Evolutionary conservation across 371 early-diverging fungal genomes (phyloP).

Genomic region (Amoeboaphelidium protococcarum): DNA sequence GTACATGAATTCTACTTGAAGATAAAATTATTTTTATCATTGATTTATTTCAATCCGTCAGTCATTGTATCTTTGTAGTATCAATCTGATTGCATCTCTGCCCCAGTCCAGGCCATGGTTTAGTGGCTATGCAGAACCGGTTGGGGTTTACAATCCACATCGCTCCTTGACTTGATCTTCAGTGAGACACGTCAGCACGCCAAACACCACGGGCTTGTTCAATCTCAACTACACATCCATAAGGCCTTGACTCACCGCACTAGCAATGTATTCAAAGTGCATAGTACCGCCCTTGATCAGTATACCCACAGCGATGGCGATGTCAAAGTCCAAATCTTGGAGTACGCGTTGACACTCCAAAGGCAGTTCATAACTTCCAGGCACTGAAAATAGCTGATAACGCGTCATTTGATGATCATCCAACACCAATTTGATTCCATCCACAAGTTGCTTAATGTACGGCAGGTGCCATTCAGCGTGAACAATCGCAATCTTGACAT

Average conservation of each 20-base stretch:
- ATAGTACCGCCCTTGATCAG: conserved; percentile 86
- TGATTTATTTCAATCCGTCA: too few species aligned
- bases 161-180: conserved; percentile 74
- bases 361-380: conserved; percentile 83
- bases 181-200: conserved; percentile 74
- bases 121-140: conserved; percentile 29
- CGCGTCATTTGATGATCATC: too few species aligned
- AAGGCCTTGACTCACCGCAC: conserved; percentile 61
- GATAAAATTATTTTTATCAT: too few species aligned
- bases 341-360: conserved; percentile 57
- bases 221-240: conserved; percentile 76
- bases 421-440: too few species aligned
- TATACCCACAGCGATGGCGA: conserved; percentile 75
- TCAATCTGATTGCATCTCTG: conserved; percentile 88
- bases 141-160: conserved; percentile 27
- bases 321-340: conserved; percentile 32
- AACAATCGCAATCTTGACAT: too few species aligned
- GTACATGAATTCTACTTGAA: too few species aligned
- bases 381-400: too few species aligned
- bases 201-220: conserved; percentile 64
- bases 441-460: too few species aligned
- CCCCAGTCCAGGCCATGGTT: conserved; percentile 92
- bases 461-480: too few species aligned
- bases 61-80: too few species aligned
- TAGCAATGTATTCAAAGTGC: conserved; percentile 92